A percentile compares a stretch with the other conserved stretches of the same genome.
Evolutionary conservation across 2,329 filamentous ascomycete species (phyloP).

Genomic region (Meredithiella fracta): DNA sequence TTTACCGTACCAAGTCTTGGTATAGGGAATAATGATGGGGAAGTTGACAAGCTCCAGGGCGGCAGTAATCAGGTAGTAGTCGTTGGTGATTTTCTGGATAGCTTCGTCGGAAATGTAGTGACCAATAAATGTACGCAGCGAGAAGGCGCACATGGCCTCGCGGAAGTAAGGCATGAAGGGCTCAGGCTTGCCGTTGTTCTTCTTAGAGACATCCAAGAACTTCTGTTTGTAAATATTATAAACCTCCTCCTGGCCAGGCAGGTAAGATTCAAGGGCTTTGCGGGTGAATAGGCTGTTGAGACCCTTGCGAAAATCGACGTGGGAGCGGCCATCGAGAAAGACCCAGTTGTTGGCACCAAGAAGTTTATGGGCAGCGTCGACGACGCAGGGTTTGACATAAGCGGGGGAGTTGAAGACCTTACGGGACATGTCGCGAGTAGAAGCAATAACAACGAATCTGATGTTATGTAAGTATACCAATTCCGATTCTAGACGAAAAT

Average conservation of each 20-base stretch:
- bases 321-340: slow-evolving; percentile 84
- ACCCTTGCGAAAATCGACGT: slow-evolving; percentile 94
- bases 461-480: neutral
- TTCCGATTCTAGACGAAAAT: neutral
- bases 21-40: slow-evolving; percentile 87
- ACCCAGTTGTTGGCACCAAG: slow-evolving; percentile 90
- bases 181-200: slow-evolving; percentile 54
- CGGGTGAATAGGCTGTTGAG: slow-evolving; percentile 90
- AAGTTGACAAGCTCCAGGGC: slow-evolving; percentile 97
- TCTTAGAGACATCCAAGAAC: slow-evolving; percentile 60
- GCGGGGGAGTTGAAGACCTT: slow-evolving; percentile 91
- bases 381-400: slow-evolving; percentile 91
- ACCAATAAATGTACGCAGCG: slow-evolving; percentile 91
- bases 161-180: slow-evolving; percentile 88
- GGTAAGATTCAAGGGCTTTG: slow-evolving; percentile 69
- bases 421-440: slow-evolving; percentile 82
- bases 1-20: slow-evolving; percentile 94
- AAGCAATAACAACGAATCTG: slow-evolving; percentile 94
- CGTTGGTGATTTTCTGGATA: slow-evolving; percentile 85
- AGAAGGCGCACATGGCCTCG: slow-evolving; percentile 86
- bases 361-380: slow-evolving; percentile 86
- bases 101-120: slow-evolving; percentile 84
- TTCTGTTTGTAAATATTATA: slow-evolving; percentile 73
- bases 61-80: slow-evolving; percentile 92
- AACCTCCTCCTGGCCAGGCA: slow-evolving; percentile 82